Evolutionary conservation across 441 rosid species (phyloP), one percentile per base, ranked within the genome.

Genomic region (Pelargonium myrrhifolium): DNA sequence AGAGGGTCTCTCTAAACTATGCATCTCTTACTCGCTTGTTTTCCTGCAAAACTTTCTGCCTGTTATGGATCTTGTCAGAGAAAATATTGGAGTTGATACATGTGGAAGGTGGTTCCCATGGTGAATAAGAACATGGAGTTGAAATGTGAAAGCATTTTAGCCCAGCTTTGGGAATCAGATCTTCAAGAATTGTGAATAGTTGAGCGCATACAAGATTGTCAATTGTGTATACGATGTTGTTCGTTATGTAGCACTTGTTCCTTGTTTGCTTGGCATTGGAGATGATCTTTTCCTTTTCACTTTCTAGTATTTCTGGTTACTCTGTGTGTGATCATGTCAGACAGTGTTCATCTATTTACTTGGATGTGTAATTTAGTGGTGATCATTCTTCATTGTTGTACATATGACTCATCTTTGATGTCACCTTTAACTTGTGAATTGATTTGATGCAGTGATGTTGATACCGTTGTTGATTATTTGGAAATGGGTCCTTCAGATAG

Each of bases 381-480:
- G 39, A 26, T 59, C 45, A 40, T 1, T 59, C 3, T 59, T 24
- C 9, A 1, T 59, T 24, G 17, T 59, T 59, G n/a, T 59, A 58
- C 24, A 39, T 24, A 59, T 59, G 63, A 22, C 17, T 59, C 15
- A 59, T 24, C n/a, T 59, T 11, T 24, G 10, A 22, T 56, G 35
- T 24, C 63, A 59, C 28, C 0, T 8, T 59, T 24, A 24, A 24
- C 1, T 14, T 24, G 9, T 53, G 11, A 22, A 24, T 26, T 59
- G 35, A 24, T 51, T 15, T 64, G 40, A 20, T 62, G 71, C 73
- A 74, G 83, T 63, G 64, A 73, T 62, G 74, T 49, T 69, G 77
- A 80, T 69, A n/a, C 68, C 67, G 5, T 65, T n/a, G 65, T 68
- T 37, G 80, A 74, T 53, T 74, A 73, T 43, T 5, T 67, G 70